phyloP scores from a whole-genome alignment of 1,284 basidiomycete genomes.

The Ceratorhiza oryzae-sativae region DNA sequence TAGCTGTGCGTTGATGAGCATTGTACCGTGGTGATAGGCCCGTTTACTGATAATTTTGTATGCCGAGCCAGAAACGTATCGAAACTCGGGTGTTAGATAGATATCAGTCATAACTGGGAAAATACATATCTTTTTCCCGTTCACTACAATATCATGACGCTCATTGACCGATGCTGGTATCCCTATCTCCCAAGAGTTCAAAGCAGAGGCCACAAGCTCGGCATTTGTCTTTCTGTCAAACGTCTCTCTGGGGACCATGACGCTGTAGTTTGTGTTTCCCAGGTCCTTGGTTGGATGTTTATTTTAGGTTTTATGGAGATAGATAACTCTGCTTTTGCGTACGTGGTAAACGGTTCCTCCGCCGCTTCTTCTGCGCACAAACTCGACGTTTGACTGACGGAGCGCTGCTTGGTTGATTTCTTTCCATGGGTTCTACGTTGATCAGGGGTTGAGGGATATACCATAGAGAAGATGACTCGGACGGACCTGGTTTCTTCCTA shows the following conservation, averaged over 20 bases:
- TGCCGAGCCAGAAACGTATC: constrained; percentile 93
- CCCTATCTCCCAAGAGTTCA: constrained; percentile 70
- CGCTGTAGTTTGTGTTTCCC: constrained; percentile 97
- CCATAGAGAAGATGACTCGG: neutral
- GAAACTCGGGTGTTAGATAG: constrained; percentile 40
- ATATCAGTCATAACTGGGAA: constrained; percentile 5
- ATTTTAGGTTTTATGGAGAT: no score
- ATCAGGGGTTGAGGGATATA: neutral
- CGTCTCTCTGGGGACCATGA: constrained; percentile 81
- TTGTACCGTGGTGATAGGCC: constrained; percentile 99
- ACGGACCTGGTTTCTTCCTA: constrained; percentile 83
- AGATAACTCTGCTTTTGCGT: no score
- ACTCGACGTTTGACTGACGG: constrained; percentile 65
- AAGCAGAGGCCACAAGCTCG: constrained; percentile 77
- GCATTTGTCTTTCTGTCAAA: constrained; percentile 87
- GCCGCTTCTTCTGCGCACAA: constrained; percentile 88
- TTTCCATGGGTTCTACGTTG: constrained; percentile 91
- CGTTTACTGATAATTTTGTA: constrained; percentile 93
- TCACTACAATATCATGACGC: constrained; percentile 88
- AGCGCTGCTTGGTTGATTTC: constrained; percentile 82
- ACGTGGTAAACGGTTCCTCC: constrained; percentile 99
- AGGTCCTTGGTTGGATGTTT: constrained; percentile 71
- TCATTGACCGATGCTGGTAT: constrained; percentile 79
- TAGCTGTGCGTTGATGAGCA: constrained; percentile 88
- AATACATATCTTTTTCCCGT: constrained; percentile 83